These are phyloP conservation scores for Penicillium sp. DNA, from an alignment of 2,329 filamentous ascomycete species.

Conservation along the genomic window DNA sequence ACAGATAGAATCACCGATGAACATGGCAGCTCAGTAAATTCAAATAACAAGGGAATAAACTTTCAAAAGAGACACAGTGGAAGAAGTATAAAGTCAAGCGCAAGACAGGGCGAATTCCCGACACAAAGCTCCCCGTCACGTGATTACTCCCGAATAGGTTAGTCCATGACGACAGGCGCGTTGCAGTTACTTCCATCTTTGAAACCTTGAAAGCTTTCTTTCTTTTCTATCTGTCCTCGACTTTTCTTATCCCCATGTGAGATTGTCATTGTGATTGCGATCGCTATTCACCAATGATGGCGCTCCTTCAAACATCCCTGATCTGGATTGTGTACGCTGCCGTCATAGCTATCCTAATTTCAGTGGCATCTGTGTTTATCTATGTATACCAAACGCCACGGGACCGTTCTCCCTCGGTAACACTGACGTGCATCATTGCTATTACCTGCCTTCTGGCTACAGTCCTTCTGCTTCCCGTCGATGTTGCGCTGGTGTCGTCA, in stretches of 20 bases:
- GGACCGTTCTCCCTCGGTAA: conserved; percentile 78
- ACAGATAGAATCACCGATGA: conserved; percentile 3
- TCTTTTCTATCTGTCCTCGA: neutral
- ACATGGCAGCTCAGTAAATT: conserved; percentile 12
- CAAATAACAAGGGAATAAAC: neutral
- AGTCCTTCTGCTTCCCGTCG: conserved; percentile 84
- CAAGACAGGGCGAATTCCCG: conserved; percentile 8
- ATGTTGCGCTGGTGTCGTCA: conserved; percentile 88
- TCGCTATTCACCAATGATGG: conserved; percentile 43
- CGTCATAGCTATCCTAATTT: conserved; percentile 68
- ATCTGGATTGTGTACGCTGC: conserved; percentile 94
- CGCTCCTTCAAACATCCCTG: conserved; percentile 75
- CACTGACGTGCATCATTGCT: conserved; percentile 77
- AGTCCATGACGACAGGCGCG: conserved; percentile 18
- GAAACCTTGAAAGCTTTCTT: neutral
- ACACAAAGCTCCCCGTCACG: conserved; percentile 10
- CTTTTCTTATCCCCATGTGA: conserved; percentile 10
- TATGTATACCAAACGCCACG: conserved; percentile 86
- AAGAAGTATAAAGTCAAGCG: neutral
- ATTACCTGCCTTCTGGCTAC: conserved; percentile 85
- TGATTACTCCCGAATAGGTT: conserved; percentile 10
- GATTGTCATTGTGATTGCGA: conserved; percentile 6
- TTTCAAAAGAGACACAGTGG: neutral
- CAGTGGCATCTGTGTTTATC: conserved; percentile 76
- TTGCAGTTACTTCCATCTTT: neutral